phyloP scores from a whole-genome alignment of 331 rosid genomes.

The Stylosanthes scabra region DNA sequence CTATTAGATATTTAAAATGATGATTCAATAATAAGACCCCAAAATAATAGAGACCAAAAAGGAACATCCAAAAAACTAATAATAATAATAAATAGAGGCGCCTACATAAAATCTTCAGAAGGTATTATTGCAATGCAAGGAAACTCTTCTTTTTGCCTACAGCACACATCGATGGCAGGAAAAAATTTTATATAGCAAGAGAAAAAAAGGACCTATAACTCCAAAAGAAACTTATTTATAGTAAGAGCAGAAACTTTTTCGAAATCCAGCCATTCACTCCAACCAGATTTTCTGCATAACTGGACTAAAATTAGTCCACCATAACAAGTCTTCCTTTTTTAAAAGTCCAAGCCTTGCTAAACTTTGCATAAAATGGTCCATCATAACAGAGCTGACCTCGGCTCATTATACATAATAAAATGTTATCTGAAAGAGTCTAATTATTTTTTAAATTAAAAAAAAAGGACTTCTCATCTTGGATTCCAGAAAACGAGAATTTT shows the following conservation, averaged over 20 bases:
- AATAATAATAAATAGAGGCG: too few relatives aligned
- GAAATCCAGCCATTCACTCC: background rate
- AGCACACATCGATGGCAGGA: background rate
- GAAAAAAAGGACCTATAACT: background rate
- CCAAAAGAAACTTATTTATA: background rate
- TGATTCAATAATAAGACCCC: background rate
- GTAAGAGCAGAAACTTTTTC: background rate
- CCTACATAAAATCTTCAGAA: background rate
- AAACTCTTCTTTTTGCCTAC: background rate
- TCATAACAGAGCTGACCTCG: background rate
- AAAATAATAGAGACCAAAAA: too few relatives aligned
- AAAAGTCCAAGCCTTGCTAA: background rate
- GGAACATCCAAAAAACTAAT: too few relatives aligned
- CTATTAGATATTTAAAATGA: background rate
- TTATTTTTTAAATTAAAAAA: background rate
- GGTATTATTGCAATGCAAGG: background rate
- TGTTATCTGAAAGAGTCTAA: background rate
- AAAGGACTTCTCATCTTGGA: slow-evolving; percentile 23
- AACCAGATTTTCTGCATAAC: background rate
- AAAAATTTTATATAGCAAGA: background rate
- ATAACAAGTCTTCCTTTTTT: slow-evolving; percentile 16
- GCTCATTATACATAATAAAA: slow-evolving; percentile 7
- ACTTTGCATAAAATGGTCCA: background rate
- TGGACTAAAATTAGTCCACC: background rate
- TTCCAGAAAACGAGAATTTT: slow-evolving; percentile 4